A percentile compares a stretch with the other conserved stretches of the same genome.
Evolutionary conservation across 768 basidiomycete species (phyloP).

Genomic region (Gymnopilus dilepis): DNA sequence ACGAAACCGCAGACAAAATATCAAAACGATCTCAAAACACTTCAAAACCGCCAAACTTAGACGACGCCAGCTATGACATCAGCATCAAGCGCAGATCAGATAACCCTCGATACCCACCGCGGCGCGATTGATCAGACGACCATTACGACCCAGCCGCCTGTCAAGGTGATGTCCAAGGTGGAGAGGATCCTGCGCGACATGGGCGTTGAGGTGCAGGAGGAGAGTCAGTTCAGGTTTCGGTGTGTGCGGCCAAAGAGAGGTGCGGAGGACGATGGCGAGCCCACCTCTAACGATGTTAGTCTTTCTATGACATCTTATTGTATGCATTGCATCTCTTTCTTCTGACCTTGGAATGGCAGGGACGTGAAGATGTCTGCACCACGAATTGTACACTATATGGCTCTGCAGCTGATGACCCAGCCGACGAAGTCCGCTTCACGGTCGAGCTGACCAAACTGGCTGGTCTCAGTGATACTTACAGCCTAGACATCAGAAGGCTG

Average conservation of each 20-base stretch:
- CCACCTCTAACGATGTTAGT: not conserved
- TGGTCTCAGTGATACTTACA: slow-evolving; percentile 82
- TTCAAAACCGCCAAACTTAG: not conserved
- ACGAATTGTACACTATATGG: slow-evolving; percentile 61
- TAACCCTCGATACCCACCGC: slow-evolving; percentile 53
- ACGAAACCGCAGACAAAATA: no score
- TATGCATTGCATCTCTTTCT: not conserved
- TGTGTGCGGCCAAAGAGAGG: slow-evolving; percentile 69
- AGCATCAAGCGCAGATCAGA: not conserved
- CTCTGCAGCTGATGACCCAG: slow-evolving; percentile 67
- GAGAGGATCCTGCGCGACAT: slow-evolving; percentile 71
- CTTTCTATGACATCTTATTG: not conserved
- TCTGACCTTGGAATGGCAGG: not conserved
- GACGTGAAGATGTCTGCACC: not conserved
- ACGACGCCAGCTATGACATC: not conserved
- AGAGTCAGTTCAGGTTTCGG: slow-evolving; percentile 82
- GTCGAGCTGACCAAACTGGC: slow-evolving; percentile 89
- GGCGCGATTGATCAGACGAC: slow-evolving; percentile 90
- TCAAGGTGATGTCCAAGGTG: slow-evolving; percentile 78
- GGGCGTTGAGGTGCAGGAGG: slow-evolving; percentile 81
- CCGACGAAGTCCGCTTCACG: slow-evolving; percentile 92
- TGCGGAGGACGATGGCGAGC: not conserved
- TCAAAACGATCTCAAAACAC: not conserved
- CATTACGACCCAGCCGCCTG: slow-evolving; percentile 76
- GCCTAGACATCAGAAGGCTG: slow-evolving; percentile 85